Evolutionary conservation across 345 rosid species (phyloP), one percentile per base, ranked within the genome.

Genomic region (Crucihimalaya himalaica): DNA sequence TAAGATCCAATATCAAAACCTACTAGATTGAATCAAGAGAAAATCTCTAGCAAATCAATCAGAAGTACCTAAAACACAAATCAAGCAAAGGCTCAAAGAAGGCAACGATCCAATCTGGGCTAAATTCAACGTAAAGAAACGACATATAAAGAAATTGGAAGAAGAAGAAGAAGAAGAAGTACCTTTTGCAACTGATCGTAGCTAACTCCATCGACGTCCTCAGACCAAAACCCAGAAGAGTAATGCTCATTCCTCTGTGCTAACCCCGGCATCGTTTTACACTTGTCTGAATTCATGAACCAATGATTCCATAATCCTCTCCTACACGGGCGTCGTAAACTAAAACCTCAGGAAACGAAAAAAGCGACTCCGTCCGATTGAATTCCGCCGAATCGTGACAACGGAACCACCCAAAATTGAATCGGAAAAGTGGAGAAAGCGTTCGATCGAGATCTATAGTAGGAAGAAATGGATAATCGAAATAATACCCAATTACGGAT

Each of bases 111-210:
- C 78, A 83, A 82, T 81, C 83, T 59, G 63, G 19, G 47, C 32
- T 52, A 11, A 47, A 67, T 42, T 37, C 54, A 48, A 68, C 70
- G 67, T 57, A 14, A 35, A 54, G 48, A 60, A 61, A 52, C 40
- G 6, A 28, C 4, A 2, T 56, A 3, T 19, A 23, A 8, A 16
- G 16, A 31, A 25, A 32, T 0, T 2, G 15, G 25, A 23, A 23
- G 32, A 16, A 34, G 14, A 66, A 56, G 80, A 29, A 28, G 31
- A 28, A 29, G 37, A 34, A 39, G 16, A 45, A 45, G 50, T 74
- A 93, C 98, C 97, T 93, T 88, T 68, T 88, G 91, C 47, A 91
- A 84, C 79, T 89, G 96, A 79, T 86, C 84, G 75, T 80, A 93
- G 85, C 85, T 71, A 76, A 93, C 80, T 70, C 83, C 98, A 35